These are phyloP conservation scores for Mycosphaerella sp. DNA, from an alignment of 2,329 filamentous ascomycete species.

Conservation along the genomic window DNA sequence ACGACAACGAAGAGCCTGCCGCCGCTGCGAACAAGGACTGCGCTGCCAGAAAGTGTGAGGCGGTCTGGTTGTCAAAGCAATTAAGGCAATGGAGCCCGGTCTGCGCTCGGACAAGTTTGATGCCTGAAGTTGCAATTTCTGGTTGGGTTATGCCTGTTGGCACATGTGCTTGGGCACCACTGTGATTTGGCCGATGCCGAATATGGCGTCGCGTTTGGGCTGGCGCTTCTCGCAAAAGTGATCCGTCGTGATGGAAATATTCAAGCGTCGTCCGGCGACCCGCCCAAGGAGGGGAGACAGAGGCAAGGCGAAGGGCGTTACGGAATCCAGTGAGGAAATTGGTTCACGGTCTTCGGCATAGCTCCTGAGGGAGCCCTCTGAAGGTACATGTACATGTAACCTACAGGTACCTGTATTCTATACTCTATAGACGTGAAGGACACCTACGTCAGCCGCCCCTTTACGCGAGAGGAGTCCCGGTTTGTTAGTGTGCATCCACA, in stretches of 20 bases:
- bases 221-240: background rate
- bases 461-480: background rate
- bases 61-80: background rate
- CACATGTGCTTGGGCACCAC: background rate
- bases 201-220: background rate
- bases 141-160: constrained; percentile 2
- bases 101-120: constrained; percentile 4
- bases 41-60: constrained; percentile 2
- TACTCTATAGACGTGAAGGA: background rate
- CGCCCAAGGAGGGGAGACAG: background rate
- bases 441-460: background rate
- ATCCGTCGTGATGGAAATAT: background rate
- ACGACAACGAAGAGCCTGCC: background rate
- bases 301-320: background rate
- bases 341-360: background rate
- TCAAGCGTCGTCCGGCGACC: background rate
- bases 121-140: constrained; percentile 6
- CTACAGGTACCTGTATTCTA: no score
- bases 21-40: constrained; percentile 2
- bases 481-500: background rate
- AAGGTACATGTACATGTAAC: no score
- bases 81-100: background rate
- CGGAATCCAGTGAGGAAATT: background rate
- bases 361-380: background rate
- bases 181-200: background rate